Base-by-base conservation (phyloP, 352 stramenopile genomes). In the Aphanomyces stellatus region DNA sequence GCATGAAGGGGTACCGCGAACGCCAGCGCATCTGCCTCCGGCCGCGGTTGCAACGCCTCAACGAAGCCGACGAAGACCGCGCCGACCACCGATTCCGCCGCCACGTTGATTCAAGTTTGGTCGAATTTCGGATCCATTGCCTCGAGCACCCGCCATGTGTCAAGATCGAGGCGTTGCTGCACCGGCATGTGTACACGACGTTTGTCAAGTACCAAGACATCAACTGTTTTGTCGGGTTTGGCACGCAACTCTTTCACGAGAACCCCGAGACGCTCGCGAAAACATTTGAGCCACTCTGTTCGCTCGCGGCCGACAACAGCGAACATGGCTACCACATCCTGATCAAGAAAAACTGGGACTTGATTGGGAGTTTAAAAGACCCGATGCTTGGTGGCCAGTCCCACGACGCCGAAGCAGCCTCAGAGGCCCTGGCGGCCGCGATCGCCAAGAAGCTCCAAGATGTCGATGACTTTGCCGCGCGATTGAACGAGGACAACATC, bases 101-200 rank as follows among this genome's bases (percentile, higher is more conserved):
- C 7, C 7, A 57, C n/a, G 49, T 57, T 31, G 34, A 62, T 27
- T 25, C 30, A 11, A 49, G 57, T 15, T 49, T 51, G 46, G 60
- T 67, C 37, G 60, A 59, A n/a, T 67, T 67, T 22, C 60, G 60
- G 24, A 67, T 67, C 33, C 60, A 46, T 40, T 67, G 60, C 46
- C n/a, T 67, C 24, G 49, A 67, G 11, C 22, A 22, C 37, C 60
- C 60, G 24, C 40, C 40, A 19, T 67, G 60, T 28, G 33, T 67
- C 31, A 67, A 67, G 34, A 60, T 67, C 24, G 60, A 67, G 42
- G 60, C 49, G 6, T 19, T 56, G 19, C 13, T 51, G 1, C 17
- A 51, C 25, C n/a, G 31, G 2, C 19, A 57, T 17, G 30, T 67
- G 5, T 67, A 67, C 60, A 67, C 28, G 4, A 46, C 60, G 22